These are phyloP conservation scores for Ceratobasidium sp. DNA, from an alignment of 1,284 basidiomycete genomes.

Conservation along the genomic window DNA sequence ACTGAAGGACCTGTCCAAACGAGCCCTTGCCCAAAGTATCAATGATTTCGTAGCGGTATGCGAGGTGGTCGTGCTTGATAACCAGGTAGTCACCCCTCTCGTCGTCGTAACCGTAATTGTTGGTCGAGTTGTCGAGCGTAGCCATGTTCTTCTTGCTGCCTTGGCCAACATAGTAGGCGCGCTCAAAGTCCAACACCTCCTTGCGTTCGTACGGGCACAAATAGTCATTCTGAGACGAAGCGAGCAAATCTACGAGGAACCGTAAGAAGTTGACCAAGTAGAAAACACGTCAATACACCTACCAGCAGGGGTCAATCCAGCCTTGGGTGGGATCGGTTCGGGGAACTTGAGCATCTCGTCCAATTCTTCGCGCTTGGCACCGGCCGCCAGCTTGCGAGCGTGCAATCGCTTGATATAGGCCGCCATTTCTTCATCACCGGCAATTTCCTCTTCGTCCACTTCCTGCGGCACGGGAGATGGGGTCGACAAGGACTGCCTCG, in stretches of 20 bases:
- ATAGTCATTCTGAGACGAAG: constrained; percentile 64
- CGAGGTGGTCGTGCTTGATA: constrained; percentile 88
- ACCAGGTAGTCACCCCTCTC: constrained; percentile 97
- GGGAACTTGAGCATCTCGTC: constrained; percentile 92
- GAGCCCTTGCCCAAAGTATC: constrained; percentile 96
- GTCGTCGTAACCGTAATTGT: constrained; percentile 97
- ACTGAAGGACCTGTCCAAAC: constrained; percentile 96
- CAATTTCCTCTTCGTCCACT: constrained; percentile 86
- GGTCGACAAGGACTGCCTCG: constrained; percentile 75
- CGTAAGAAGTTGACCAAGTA: background rate
- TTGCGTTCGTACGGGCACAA: constrained; percentile 87
- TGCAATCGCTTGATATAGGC: constrained; percentile 91
- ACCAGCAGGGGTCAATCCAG: constrained; percentile 75
- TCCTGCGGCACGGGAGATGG: constrained; percentile 76
- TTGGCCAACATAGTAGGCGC: constrained; percentile 84
- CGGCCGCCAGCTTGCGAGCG: constrained; percentile 82
- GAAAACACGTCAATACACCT: constrained; percentile 48
- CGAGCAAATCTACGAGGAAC: constrained; percentile 60
- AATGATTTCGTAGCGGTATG: constrained; percentile 93
- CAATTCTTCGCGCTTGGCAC: constrained; percentile 82
- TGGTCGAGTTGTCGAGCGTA: constrained; percentile 70
- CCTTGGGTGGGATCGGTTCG: constrained; percentile 76
- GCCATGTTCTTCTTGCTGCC: constrained; percentile 81
- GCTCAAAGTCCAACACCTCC: constrained; percentile 87
- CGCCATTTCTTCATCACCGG: constrained; percentile 96